Base-by-base conservation (phyloP, 1,284 basidiomycete species). In the Golubevia pallescens region DNA sequence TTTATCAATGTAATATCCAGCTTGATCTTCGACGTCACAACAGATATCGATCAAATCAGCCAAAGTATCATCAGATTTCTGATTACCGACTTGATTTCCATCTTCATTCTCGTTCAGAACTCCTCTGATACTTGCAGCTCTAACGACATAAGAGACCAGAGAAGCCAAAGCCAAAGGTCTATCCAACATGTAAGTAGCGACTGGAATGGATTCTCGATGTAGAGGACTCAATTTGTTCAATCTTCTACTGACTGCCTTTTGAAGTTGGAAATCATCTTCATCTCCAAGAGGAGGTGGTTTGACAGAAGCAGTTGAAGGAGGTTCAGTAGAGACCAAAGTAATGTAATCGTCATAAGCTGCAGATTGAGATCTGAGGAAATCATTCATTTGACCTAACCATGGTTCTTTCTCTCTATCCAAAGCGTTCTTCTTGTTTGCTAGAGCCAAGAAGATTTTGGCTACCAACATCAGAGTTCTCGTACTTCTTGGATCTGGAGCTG, bases 271-370 rank as follows among this genome's bases (percentile, higher is more conserved):
- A 34, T 80, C 76, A 55, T 70, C 68, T 10, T 78, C 74, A 57
- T 78, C 62, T 16, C 69, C 67, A 23, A 62, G 60, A 0, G 67
- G 67, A 16, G 71, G 53, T 42, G 66, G 55, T 38, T 68, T 66
- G 7, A 57, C 55, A n/a, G 63, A 59, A 1, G 53, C 61, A 32
- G 54, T 62, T 23, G 69, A 66, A 14, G 72, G 67, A 3, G 70
- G 75, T 60, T 73, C 71, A 7, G 73, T 74, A 10, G 78, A 80
- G 54, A 80, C 67, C 48, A 71, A 70, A 38, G 61, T 75, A 59
- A 80, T 79, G 64, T 72, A 79, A 64, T 80, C 78, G 60, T 80
- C 78, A 59, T 70, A 80, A 6, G 73, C 73, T 2, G 69, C 63
- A 19, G 71, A 74, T 54, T 78, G 72, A 32, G 67, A 19, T 42